Base-by-base conservation (phyloP, 441 rosid species). In the Pelargonium cotyledonis region DNA sequence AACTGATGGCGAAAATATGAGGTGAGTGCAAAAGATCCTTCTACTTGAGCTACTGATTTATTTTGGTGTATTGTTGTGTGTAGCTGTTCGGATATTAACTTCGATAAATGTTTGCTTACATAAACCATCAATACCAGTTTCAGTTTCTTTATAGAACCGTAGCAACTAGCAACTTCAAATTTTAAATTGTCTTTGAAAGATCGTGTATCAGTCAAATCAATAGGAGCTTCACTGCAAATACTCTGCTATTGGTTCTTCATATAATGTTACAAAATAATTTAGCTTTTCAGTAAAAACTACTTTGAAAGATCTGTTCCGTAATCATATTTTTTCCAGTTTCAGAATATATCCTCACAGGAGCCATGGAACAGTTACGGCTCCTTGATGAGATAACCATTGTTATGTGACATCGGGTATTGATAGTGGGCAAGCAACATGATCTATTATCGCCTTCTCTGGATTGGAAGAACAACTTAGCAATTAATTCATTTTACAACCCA, bases 1-100 rank as follows among this genome's bases (percentile, higher is more conserved):
- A 81, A 73, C 89, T 19, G 83, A 85, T 61, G 91, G 86, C 49
- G 92, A 83, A 65, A 80, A 74, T 68, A 78, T 85, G 67, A 86
- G 98, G 98, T 93, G 29, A 80, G 81, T 76, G 40, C 40, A 3
- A 35, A 61, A 46, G 65, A 67, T 73, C 75, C 74, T 55, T 69
- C 16, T 26, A 66, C 70, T 65, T 40, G 19, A 49, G 70, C 23
- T 72, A 47, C 23, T 65, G 44, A 46, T 60, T 70, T 49, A 43
- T 38, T 5, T 44, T 8, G 15, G 47, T 4, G 16, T 2, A 38
- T 6, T 10, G 14, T 8, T 31, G 14, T 21, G 2, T 51, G 65
- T 70, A 63, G 47, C 40, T 49, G 64, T 65, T 23, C 49, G 46
- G 68, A 63, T n/a, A 38, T 31, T 55, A 53, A 51, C 18, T 70